These are phyloP conservation scores for Coniochaeta ligniaria DNA, from an alignment of 2,329 filamentous ascomycete species.

Conservation along the genomic window DNA sequence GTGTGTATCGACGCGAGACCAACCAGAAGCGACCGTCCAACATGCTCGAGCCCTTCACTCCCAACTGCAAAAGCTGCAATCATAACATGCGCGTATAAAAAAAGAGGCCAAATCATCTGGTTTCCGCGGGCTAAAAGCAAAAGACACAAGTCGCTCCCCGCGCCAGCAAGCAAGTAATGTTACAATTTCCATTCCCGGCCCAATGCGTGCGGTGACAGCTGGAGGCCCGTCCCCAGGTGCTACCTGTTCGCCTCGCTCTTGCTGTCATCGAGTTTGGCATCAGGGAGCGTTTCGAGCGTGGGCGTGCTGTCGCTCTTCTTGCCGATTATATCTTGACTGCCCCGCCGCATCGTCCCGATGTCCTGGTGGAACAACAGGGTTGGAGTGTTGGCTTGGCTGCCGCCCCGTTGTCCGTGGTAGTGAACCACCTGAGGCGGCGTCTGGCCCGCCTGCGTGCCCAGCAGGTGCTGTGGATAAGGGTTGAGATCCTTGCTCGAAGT, in stretches of 20 bases:
- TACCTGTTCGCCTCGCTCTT: conserved; percentile 1
- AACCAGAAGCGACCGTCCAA: not conserved
- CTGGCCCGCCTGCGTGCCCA: conserved; percentile 56
- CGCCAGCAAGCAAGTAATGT: not conserved
- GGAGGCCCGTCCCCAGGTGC: not conserved
- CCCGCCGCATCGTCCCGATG: conserved; percentile 34
- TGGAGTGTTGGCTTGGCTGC: conserved; percentile 59
- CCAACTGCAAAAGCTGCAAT: not conserved
- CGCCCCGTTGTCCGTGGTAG: conserved; percentile 61
- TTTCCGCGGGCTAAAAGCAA: not conserved
- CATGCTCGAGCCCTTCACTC: not conserved
- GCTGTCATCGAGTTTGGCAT: conserved; percentile 20
- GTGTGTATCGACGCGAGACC: not conserved
- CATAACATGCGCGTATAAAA: not conserved
- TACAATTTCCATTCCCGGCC: not conserved
- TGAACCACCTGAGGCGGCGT: conserved; percentile 59
- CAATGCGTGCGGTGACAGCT: not conserved
- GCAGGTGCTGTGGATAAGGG: conserved; percentile 58
- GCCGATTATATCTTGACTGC: conserved; percentile 36
- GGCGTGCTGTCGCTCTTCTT: conserved; percentile 28
- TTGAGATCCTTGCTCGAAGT: conserved; percentile 64
- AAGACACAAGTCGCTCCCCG: not conserved
- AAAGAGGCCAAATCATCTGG: not conserved
- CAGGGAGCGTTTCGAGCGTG: conserved; percentile 30
- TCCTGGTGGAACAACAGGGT: conserved; percentile 48